Base-by-base conservation (phyloP, 2,329 filamentous ascomycete species). In the Aaosphaeria pasadenensis region DNA sequence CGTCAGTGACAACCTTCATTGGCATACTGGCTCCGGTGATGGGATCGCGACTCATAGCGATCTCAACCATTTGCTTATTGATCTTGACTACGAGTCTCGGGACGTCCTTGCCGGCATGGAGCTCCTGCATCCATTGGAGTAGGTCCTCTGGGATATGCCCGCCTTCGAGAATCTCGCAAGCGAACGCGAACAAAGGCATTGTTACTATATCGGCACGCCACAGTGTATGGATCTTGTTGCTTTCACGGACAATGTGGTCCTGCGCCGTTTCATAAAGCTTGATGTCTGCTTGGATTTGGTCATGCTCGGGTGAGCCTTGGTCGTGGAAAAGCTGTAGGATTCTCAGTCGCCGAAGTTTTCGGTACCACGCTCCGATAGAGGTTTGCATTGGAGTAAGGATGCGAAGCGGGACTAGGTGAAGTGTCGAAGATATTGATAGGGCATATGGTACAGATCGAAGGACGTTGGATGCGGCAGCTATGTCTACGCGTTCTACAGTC, bases 391-490 rank as follows among this genome's bases (percentile, higher is more conserved):
- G 39, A 9, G 7, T 28, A 6, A 44, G 41, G 11, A 48, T 32
- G 33, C 46, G 46, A 11, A 48, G 42, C n/a, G 46, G 41, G 11
- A 48, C 41, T n/a, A 48, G 46, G n/a, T 31, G 46, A 7, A 48
- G 24, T 30, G 33, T 30, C 5, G n/a, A 11, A 3, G 33, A 48
- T 7, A 48, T 33, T 24, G 24, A 30, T 11, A 13, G 11, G 4
- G 41, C 28, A 29, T 33, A 48, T 9, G 29, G 9, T 6, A 48
- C 36, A n/a, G 41, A 30, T 24, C 39, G 41, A 5, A 35, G 29
- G 3, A 48, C 24, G n/a, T 7, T 30, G 6, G 24, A 40, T n/a
- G 41, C 46, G 17, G 46, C 42, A 11, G 32, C 11, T 11, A 48
- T 44, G n/a, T 48, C 46, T 11, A 24, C 30, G 11, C 31, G 7